Evolutionary conservation across 768 basidiomycete species (phyloP), one percentile per base, ranked within the genome.

Genomic region (Hygrophoropsis aurantiaca): DNA sequence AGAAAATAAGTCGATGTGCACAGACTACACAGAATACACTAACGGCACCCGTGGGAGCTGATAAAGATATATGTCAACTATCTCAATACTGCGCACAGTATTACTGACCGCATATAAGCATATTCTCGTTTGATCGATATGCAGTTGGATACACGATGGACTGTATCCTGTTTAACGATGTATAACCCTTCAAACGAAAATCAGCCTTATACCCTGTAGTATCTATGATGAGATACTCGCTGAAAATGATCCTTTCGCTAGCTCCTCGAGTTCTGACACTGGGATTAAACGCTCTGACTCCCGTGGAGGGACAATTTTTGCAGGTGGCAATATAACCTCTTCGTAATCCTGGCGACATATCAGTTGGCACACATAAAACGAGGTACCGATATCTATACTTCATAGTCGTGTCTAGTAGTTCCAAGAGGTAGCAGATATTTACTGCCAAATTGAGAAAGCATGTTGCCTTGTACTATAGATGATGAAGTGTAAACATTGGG

Each of bases 11-110:
- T 15, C 53, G 23, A 16, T 6, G 20, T 26, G 21, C n/a, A 37
- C 30, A 3, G 11, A 38, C 15, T 19, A n/a, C n/a, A 30, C 26
- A 25, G 6, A 35, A 11, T 42, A 3, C 16, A 67, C 88, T 69
- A 57, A 95, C 94, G 55, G 97, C 95, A 76, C 97, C 97, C 53
- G 97, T 99, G 0, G 97, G 97, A 60, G 97, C 94, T 95, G 57
- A 27, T 20, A 27, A 39, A 32, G 40, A 34, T 35, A 32, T 34
- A 15, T 13, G 32, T 49, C 4, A 45, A 32, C 5, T 34, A 11
- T 15, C 30, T 49, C 4, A 45, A 32, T 4, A 42, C 23, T 19
- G 7, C 27, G 24, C 16, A 39, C 10, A 15, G 25, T 40, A 25
- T 20, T 11, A 16, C 64, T 57, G 24, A 68, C 65, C 65, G 2